phyloP scores from a whole-genome alignment of 352 stramenopile genomes.

The Phytopythium montanum region DNA sequence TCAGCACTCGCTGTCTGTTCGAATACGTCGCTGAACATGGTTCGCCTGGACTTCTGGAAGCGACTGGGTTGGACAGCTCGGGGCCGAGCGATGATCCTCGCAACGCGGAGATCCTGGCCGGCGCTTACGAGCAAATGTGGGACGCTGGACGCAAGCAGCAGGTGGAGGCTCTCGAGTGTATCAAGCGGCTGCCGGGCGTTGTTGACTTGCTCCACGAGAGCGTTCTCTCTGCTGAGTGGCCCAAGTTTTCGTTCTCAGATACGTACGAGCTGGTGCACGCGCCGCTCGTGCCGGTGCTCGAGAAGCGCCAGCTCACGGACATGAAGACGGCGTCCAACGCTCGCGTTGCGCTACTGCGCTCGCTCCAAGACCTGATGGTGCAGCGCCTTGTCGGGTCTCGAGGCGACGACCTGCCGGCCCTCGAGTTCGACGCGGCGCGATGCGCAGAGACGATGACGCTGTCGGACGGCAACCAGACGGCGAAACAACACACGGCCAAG shows the following conservation, averaged over 20 bases:
- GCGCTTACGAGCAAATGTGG: conserved; percentile 73
- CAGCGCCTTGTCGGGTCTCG: conserved; percentile 66
- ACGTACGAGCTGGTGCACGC: conserved; percentile 65
- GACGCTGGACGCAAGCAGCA: conserved; percentile 53
- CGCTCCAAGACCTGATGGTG: conserved; percentile 85
- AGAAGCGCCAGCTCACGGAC: conserved; percentile 25
- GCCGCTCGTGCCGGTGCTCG: conserved; percentile 62
- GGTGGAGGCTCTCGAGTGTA: conserved; percentile 65
- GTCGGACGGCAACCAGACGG: conserved; percentile 76
- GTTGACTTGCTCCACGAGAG: conserved; percentile 68
- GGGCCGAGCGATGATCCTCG: conserved; percentile 37
- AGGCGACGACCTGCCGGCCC: conserved; percentile 66
- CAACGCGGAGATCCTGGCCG: conserved; percentile 44
- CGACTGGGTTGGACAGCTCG: conserved; percentile 23
- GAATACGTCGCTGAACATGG: conserved; percentile 65
- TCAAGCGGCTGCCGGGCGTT: conserved; percentile 49
- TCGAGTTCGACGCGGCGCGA: conserved; percentile 84
- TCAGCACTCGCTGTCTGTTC: conserved; percentile 63
- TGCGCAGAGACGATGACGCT: conserved; percentile 90
- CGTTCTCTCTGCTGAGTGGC: conserved; percentile 51
- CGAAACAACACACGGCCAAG: conserved; percentile 88
- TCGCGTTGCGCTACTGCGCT: conserved; percentile 64
- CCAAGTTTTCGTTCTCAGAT: conserved; percentile 49
- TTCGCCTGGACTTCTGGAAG: conserved; percentile 52
- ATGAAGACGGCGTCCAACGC: conserved; percentile 25